Base-by-base conservation (phyloP, 371 early-diverging fungal species). In the Apophysomyces variabilis region DNA sequence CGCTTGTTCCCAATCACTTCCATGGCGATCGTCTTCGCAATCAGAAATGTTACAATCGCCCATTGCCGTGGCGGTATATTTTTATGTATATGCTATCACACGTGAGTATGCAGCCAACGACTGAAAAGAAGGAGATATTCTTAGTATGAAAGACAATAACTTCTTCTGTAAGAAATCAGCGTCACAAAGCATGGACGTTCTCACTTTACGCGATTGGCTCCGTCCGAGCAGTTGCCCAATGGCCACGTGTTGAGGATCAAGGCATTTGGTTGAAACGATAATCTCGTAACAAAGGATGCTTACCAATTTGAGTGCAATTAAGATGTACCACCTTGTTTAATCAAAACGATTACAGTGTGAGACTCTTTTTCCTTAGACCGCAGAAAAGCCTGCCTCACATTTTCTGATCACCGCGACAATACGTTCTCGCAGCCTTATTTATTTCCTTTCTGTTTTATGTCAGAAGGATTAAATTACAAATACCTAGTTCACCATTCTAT, bases 21-120 rank as follows among this genome's bases (percentile, higher is more conserved):
- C 43, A 38, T 59, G 41, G 32, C 64, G 47, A 54, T 58, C 57
- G 18, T 71, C 71, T 66, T 74, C 75, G 54, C 60, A 64, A 37
- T 74, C 75, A 36, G 75, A 74, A 46, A 74, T 74, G 41, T 66
- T 62, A 56, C 75, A 74, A 60, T 71, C 69, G 46, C 16, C 46
- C 46, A 45, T 45, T 45, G 46, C 13, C 46, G 32, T 26, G 32
- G 32, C 32, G 32, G 32, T 26, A 26, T 26, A 26, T 45, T 13
- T 13, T 14, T 43, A 43, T 9, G 14, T 14, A n/a, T 45, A 13
- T 45, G 46, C 12, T 45, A 6, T 45, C 13, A 13, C 13, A 45
- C 46, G 16, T 18, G 13, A 45, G 46, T 45, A n/a, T 13, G 16
- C 16, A 45, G 13, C 16, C 46, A 45, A 45, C n/a, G 16, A 45